Evolutionary conservation across 2,329 filamentous ascomycete genomes (phyloP).

Genomic region (Arthrobotrys sphaeroides): DNA sequence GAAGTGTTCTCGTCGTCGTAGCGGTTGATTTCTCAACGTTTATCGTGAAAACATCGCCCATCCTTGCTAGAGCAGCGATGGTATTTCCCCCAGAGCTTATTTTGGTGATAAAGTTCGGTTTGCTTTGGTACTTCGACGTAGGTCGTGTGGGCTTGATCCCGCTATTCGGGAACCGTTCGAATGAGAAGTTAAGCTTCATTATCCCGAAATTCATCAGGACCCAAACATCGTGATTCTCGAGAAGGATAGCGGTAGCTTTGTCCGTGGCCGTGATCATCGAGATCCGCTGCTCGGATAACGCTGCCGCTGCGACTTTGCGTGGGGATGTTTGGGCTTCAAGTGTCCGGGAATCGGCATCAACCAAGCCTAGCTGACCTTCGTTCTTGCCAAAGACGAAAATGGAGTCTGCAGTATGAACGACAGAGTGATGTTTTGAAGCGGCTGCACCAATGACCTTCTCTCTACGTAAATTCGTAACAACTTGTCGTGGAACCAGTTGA

Average conservation of each 20-base stretch:
- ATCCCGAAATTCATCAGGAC: slow-evolving; percentile 97
- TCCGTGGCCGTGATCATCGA: slow-evolving; percentile 86
- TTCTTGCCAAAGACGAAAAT: slow-evolving; percentile 97
- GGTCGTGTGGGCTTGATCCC: slow-evolving; percentile 46
- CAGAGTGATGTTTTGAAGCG: slow-evolving; percentile 89
- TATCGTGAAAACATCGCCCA: slow-evolving; percentile 88
- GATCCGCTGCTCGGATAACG: slow-evolving; percentile 77
- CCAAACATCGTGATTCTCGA: slow-evolving; percentile 88
- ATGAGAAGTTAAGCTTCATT: slow-evolving; percentile 83
- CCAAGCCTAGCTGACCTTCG: slow-evolving; percentile 88
- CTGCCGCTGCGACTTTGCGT: slow-evolving; percentile 81
- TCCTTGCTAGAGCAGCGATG: slow-evolving; percentile 84
- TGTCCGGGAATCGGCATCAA: slow-evolving; percentile 90
- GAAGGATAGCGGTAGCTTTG: slow-evolving; percentile 82
- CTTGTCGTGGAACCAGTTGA: slow-evolving; percentile 81
- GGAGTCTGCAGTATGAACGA: slow-evolving; percentile 81
- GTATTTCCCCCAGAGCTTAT: slow-evolving; percentile 88
- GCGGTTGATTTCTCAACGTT: slow-evolving; percentile 68
- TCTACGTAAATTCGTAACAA: slow-evolving; percentile 90
- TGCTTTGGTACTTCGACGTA: slow-evolving; percentile 55
- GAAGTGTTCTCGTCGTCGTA: slow-evolving; percentile 70
- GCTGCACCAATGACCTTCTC: slow-evolving; percentile 83
- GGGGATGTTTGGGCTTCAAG: slow-evolving; percentile 83
- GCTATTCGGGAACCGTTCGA: slow-evolving; percentile 69
- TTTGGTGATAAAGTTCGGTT: slow-evolving; percentile 75